Evolutionary conservation across 78 protist genomes (phyloP), one percentile per base, ranked within the genome.

Genomic region (Guillardia theta): DNA sequence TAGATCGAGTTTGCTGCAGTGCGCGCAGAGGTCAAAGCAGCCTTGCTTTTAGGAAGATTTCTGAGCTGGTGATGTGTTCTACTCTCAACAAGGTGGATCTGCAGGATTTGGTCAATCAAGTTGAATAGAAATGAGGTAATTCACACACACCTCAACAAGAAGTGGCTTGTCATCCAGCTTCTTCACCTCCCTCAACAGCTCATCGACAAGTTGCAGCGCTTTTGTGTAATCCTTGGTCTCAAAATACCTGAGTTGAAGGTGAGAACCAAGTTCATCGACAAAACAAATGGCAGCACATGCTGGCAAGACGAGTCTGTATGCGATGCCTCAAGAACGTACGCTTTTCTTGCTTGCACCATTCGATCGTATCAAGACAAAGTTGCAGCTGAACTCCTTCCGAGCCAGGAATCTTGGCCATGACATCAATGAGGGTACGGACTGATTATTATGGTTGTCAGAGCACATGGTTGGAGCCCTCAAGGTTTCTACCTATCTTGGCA

Each of bases 281-380:
- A 30, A 24, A 64, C 43, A 5, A n/a, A 10, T 9, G 30, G 45
- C n/a, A n/a, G n/a, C n/a, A n/a, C 95, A 98, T 93, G 15, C 94
- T 93, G 43, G 97, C 97, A 5, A 98, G 97, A 41, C 97, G 94
- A 30, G 97, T 12, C 88, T 99, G 97, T 37, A 99, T 93, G 22
- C 99, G 95, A 94, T 99, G 99, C 43, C 99, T 96, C 30, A 99
- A 95, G 94, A 97, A 99, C 18, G 98, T 95, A 80, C 99, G 95
- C 96, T 97, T 97, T 92, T 98, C 98, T 8, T 90, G 96, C 77
- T 92, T 64, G 62, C 98, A 94, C 99, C 99, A 98, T 30, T 87
- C 97, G 50, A 98, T 98, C 33, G 92, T 88, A 22, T 98, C 99
- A 45, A 77, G n/a, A 94, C 98, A 97, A 36, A 97, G 96, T 8